Base-by-base conservation (phyloP, 306 rosid species). In the Cicer yamashitae region DNA sequence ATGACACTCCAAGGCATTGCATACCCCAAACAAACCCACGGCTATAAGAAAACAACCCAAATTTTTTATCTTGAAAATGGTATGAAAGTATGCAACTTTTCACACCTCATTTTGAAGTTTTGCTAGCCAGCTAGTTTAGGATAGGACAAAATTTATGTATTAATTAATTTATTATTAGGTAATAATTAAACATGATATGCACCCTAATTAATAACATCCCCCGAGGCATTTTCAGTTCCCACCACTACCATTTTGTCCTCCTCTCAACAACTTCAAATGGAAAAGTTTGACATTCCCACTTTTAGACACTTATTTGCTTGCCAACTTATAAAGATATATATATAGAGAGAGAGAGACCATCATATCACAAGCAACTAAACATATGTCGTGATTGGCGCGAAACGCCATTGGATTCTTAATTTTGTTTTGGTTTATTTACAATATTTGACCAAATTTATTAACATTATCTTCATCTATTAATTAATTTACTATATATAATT, bases 341-440 rank as follows among this genome's bases (percentile, higher is more conserved):
- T 0, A 25, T 0, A 30, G 37, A 17, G 73, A 57, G 73, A 57
- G 61, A 69, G 34, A 76, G 64, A 38, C 12, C 43, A 61, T 57
- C 25, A 47, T 39, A 47, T 58, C 47, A 50, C 41, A 56, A 62
- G 69, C 8, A 45, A 70, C 69, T 61, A 62, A 0, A 34, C 56
- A 65, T 22, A 74, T 84, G 74, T 90, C 93, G 90, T 87, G 93
- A 91, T 91, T 88, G 70, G 89, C 93, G 91, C 90, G 2, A 61
- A 34, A 6, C n/a, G 3, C 83, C 87, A 79, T 90, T 82, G 89
- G 91, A 86, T 88, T 83, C 96, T 88, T 73, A 37, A 57, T 62
- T 38, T 51, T 51, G 79, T 70, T 61, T 72, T 25, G 82, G 53
- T 48, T 54, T 66, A 57, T 74, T 81, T 79, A 85, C 78, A 76